Evolutionary conservation across 2,329 filamentous ascomycete genomes (phyloP).

Genomic region (Cladobotryum mycophilum): DNA sequence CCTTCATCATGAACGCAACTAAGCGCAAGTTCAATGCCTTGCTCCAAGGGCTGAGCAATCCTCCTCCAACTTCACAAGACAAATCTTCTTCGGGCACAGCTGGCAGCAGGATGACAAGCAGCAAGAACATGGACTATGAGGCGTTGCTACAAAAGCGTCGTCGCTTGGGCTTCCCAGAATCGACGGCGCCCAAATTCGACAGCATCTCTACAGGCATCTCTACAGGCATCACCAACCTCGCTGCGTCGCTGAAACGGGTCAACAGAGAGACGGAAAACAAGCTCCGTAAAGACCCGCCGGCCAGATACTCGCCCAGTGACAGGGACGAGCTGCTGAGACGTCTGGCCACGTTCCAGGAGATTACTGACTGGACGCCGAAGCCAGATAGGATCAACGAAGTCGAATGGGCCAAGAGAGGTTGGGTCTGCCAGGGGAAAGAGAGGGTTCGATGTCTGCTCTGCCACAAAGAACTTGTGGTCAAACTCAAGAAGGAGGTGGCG

Average conservation of each 20-base stretch:
- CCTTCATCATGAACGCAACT: slow-evolving; percentile 59
- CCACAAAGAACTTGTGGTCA: slow-evolving; percentile 75
- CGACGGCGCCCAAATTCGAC: slow-evolving; percentile 28
- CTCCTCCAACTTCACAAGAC: slow-evolving; percentile 15
- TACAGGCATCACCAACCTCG: slow-evolving; percentile 15
- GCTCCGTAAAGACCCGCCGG: slow-evolving; percentile 22
- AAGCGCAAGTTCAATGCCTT: slow-evolving; percentile 78
- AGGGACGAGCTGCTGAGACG: slow-evolving; percentile 74
- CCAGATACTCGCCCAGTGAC: slow-evolving; percentile 82
- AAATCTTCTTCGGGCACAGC: slow-evolving; percentile 2
- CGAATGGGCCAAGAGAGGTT: slow-evolving; percentile 90
- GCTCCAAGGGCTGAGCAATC: slow-evolving; percentile 57
- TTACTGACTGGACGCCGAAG: slow-evolving; percentile 92
- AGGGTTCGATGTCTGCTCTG: slow-evolving; percentile 83
- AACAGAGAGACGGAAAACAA: slow-evolving; percentile 18
- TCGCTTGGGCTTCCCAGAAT: slow-evolving; percentile 40
- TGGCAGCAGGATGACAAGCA: slow-evolving; percentile 10
- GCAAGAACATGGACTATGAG: slow-evolving; percentile 24
- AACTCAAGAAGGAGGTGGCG: slow-evolving; percentile 57
- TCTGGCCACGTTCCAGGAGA: slow-evolving; percentile 81
- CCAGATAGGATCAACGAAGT: slow-evolving; percentile 80
- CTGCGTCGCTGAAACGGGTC: slow-evolving; percentile 16
- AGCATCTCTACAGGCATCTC: slow-evolving; percentile 14
- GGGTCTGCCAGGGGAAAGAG: slow-evolving; percentile 78
- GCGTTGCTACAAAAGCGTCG: slow-evolving; percentile 47